Base-by-base conservation (phyloP, 2,329 filamentous ascomycete genomes). In the Ophiostoma ips region DNA sequence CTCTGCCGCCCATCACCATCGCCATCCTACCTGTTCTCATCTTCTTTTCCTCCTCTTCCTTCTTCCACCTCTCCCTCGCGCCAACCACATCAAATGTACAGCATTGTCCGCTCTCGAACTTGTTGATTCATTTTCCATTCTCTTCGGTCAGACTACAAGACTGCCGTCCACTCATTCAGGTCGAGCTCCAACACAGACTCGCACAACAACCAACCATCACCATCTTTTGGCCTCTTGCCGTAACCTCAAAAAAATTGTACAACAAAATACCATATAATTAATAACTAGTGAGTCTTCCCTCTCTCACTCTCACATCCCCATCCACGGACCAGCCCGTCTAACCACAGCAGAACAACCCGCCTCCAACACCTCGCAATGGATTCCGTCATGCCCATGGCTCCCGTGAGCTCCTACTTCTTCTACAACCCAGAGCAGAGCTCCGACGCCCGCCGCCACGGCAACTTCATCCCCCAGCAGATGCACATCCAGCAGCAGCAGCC, bases 331-430 rank as follows among this genome's bases (percentile, higher is more conserved):
- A 8, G 6, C 3, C 57, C 60, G 4, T 54, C 53, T 49, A 50
- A 53, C 36, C 31, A 10, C 11, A 19, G 48, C 49, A 19, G 41
- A 43, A 47, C 21, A 28, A 4, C 24, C 8, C n/a, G n/a, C n/a
- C 24, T 8, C 24, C 24, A 28, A 28, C 24, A n/a, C 24, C 5
- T 8, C 24, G 24, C 24, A 70, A 87, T 87, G 83, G 83, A 86
- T 62, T 66, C 76, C 60, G 72, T 75, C 69, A 73, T 76, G 69
- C 58, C 75, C 60, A 78, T 85, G 73, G 79, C 75, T 54, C 83
- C 85, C 68, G 77, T 81, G n/a, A 21, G 18, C 57, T 72, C 84
- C 52, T 94, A 88, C 73, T 89, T 85, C 76, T 92, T 89, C 74
- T 94, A 90, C 72, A 83, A 79, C 61, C 80, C 84, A 57, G 85